Conservation (phyloP, 2,329 filamentous ascomycete genomes). For the Ceratocystis variospora region DNA sequence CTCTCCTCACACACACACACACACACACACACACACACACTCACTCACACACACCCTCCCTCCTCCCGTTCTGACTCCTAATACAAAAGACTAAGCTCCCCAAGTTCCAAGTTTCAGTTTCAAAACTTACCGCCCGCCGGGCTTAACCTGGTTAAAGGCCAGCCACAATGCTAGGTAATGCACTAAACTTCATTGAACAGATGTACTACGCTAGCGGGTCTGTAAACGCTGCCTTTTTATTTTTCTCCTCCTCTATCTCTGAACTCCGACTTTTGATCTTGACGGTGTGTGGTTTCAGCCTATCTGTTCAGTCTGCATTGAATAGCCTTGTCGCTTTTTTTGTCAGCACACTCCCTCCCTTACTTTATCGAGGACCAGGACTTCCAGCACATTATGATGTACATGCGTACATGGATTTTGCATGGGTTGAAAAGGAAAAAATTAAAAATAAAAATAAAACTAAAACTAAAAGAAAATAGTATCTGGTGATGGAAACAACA, state of each 20-base stretch:
- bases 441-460: not conserved
- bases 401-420: not conserved
- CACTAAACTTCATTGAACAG: not conserved
- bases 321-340: too few relatives aligned
- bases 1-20: too few relatives aligned
- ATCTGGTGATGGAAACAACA: too few relatives aligned
- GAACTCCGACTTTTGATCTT: not conserved
- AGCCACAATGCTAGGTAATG: slow-evolving; percentile 5
- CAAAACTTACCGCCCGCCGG: slow-evolving; percentile 1
- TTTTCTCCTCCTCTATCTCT: not conserved
- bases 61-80: too few relatives aligned
- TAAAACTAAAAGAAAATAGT: not conserved
- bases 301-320: too few relatives aligned
- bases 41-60: not conserved
- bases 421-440: not conserved
- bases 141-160: not conserved
- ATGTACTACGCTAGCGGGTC: not conserved
- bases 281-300: too few relatives aligned
- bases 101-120: slow-evolving; percentile 7
- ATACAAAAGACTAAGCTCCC: not conserved
- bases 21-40: not conserved
- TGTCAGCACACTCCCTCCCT: too few relatives aligned
- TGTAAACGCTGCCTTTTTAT: not conserved
- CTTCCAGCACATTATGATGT: not conserved
- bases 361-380: not conserved